Evolutionary conservation across 805 yeast genomes (phyloP).

Genomic region (Hanseniaspora singularis): DNA sequence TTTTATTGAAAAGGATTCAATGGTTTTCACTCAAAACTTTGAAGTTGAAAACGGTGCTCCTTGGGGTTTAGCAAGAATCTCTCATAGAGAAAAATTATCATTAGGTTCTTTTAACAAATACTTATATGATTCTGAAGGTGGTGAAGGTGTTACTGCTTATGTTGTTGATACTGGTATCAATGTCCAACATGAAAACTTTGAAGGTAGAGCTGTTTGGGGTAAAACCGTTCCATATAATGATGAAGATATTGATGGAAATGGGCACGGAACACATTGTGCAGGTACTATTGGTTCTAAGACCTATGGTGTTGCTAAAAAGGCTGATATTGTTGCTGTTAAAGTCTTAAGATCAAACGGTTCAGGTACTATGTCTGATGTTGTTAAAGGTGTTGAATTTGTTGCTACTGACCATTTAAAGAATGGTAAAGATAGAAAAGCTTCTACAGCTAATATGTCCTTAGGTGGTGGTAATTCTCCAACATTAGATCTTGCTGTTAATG

Average conservation of each 20-base stretch:
- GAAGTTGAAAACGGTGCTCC: constrained; percentile 75
- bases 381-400: constrained; percentile 76
- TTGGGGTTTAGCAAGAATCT: constrained; percentile 87
- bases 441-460: constrained; percentile 84
- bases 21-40: constrained; percentile 51
- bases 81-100: constrained; percentile 63
- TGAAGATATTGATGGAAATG: constrained; percentile 68
- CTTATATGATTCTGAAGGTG: constrained; percentile 58
- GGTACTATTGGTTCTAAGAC: constrained; percentile 76
- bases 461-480: constrained; percentile 90
- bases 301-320: constrained; percentile 77
- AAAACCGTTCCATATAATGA: constrained; percentile 64
- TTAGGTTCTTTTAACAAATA: constrained; percentile 64
- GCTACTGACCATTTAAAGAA: constrained; percentile 56
- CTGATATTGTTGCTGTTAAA: constrained; percentile 68
- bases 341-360: constrained; percentile 74
- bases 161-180: constrained; percentile 85
- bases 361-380: constrained; percentile 72
- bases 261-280: constrained; percentile 97
- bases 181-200: constrained; percentile 62
- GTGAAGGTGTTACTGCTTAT: constrained; percentile 75
- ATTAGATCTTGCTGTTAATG: constrained; percentile 75
- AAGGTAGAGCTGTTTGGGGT: constrained; percentile 80
- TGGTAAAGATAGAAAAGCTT: constrained; percentile 54
- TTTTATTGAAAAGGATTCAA: constrained; percentile 64